Conservation (phyloP, 768 basidiomycete species). For the Amyloporia xantha region DNA sequence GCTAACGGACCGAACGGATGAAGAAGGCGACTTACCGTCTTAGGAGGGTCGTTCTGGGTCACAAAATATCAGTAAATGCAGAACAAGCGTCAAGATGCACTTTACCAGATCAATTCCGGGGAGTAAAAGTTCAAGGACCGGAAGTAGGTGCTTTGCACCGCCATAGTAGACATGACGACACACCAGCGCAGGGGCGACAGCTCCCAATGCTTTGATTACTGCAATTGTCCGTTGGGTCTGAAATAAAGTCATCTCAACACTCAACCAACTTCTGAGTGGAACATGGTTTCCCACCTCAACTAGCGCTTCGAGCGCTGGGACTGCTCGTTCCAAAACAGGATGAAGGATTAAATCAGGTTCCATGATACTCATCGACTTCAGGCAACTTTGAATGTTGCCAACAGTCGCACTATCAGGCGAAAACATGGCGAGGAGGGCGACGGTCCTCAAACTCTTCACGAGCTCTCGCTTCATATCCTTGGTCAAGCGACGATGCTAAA, state of each 20-base stretch:
- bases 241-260: slow-evolving; percentile 1
- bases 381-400: slow-evolving; percentile 66
- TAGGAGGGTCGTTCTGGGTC: slow-evolving; percentile 70
- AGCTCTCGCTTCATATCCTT: slow-evolving; percentile 75
- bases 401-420: slow-evolving; percentile 74
- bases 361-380: slow-evolving; percentile 78
- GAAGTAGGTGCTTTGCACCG: slow-evolving; percentile 76
- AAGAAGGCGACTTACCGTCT: slow-evolving; percentile 47
- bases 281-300: slow-evolving; percentile 50
- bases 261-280: background rate
- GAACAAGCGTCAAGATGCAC: background rate
- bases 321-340: slow-evolving; percentile 75
- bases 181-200: slow-evolving; percentile 75
- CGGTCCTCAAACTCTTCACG: slow-evolving; percentile 74
- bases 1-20: too few species aligned
- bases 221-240: slow-evolving; percentile 82
- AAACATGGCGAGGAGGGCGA: slow-evolving; percentile 85
- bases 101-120: slow-evolving; percentile 80
- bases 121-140: slow-evolving; percentile 73
- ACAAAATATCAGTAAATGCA: background rate
- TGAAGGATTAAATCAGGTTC: slow-evolving; percentile 83
- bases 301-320: slow-evolving; percentile 83
- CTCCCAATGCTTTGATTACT: slow-evolving; percentile 78
- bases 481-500: slow-evolving; percentile 56
- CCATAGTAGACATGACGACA: slow-evolving; percentile 72